Conservation (phyloP, 1,284 basidiomycete species). For the Leccinum angustisporum region DNA sequence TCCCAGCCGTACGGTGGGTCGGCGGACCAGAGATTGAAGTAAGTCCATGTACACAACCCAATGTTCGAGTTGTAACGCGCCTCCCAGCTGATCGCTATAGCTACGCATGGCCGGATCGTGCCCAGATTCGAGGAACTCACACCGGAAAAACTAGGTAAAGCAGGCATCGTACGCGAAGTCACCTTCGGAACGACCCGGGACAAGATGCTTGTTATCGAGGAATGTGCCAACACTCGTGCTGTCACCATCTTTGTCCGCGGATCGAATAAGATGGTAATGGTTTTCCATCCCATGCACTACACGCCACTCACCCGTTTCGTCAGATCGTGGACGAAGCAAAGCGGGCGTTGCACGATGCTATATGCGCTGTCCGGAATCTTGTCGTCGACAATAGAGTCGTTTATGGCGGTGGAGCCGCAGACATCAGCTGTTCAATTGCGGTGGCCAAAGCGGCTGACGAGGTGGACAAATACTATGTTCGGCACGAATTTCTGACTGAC, state of each 20-base stretch:
- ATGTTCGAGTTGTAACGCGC: neutral
- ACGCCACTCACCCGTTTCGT: neutral
- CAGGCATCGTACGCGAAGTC: conserved; percentile 91
- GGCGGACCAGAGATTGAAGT: conserved; percentile 99
- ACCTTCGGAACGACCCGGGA: conserved; percentile 97
- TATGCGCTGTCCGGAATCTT: conserved; percentile 96
- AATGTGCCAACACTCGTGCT: conserved; percentile 95
- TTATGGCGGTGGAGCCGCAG: conserved; percentile 96
- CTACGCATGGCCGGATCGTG: conserved; percentile 97
- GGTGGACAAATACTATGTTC: conserved; percentile 42
- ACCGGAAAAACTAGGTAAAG: conserved; percentile 87
- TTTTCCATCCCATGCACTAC: neutral
- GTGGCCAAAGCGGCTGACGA: conserved; percentile 94
- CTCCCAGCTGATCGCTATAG: conserved; percentile 90
- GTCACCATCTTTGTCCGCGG: conserved; percentile 98
- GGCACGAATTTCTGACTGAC: neutral
- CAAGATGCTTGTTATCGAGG: conserved; percentile 99
- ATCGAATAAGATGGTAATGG: conserved; percentile 94
- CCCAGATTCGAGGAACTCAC: conserved; percentile 96
- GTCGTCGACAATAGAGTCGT: conserved; percentile 96
- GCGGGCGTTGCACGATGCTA: conserved; percentile 94
- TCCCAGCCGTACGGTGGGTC: conserved; percentile 99
- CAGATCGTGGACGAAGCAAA: conserved; percentile 99
- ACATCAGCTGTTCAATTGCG: conserved; percentile 93
- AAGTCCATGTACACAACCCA: neutral